A percentile compares a stretch with the other conserved stretches of the same genome.
These are phyloP conservation scores for Cardiospermum halicacabum DNA, from an alignment of 345 rosid species.

Conservation along the genomic window DNA sequence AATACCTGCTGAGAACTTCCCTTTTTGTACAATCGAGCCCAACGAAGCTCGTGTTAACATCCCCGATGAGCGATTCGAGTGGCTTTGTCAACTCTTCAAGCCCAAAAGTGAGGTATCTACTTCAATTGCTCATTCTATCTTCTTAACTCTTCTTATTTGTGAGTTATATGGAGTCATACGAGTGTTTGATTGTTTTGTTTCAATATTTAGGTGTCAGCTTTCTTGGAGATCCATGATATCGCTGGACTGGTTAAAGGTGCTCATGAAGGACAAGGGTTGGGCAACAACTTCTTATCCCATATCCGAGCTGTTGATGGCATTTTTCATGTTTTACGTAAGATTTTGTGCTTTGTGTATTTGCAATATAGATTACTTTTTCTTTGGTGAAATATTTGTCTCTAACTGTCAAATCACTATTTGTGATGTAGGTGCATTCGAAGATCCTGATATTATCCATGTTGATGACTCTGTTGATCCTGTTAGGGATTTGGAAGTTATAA, in stretches of 20 bases:
- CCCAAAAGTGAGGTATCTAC: slow-evolving; percentile 76
- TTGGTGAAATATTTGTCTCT: neutral
- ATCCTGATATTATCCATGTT: slow-evolving; percentile 90
- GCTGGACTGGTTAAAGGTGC: slow-evolving; percentile 98
- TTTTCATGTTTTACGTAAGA: slow-evolving; percentile 90
- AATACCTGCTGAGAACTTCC: slow-evolving; percentile 98
- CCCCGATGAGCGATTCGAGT: slow-evolving; percentile 91
- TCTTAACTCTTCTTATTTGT: neutral
- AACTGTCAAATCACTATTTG: neutral
- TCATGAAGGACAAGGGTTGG: slow-evolving; percentile 94
- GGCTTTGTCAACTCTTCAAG: slow-evolving; percentile 82
- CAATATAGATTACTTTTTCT: neutral
- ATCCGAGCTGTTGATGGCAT: slow-evolving; percentile 99
- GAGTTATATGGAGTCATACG: neutral
- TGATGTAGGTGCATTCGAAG: slow-evolving; percentile 84
- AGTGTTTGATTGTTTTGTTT: neutral
- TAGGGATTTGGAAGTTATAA: slow-evolving; percentile 82
- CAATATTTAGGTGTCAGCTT: slow-evolving; percentile 65
- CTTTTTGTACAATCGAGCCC: slow-evolving; percentile 96
- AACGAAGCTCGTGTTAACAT: slow-evolving; percentile 89
- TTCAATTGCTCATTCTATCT: too few species aligned
- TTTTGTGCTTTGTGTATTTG: neutral
- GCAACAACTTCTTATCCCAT: slow-evolving; percentile 92
- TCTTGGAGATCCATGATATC: slow-evolving; percentile 94
- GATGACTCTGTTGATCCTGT: slow-evolving; percentile 95